These are phyloP conservation scores for Zymoseptoria brevis DNA, from an alignment of 2,329 filamentous ascomycete species.

Conservation along the genomic window DNA sequence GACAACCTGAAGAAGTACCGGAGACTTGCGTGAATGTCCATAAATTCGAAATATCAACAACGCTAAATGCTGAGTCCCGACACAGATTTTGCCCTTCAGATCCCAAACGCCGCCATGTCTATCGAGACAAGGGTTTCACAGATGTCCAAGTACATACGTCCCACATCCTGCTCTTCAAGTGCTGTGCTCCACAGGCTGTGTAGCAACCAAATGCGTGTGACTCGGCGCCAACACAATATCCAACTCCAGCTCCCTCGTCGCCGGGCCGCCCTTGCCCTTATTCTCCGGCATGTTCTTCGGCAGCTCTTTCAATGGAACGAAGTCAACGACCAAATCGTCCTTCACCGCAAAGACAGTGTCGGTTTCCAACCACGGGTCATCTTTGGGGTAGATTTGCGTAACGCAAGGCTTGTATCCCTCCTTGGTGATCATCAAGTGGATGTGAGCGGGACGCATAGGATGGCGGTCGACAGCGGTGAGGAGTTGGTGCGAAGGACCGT, in stretches of 20 bases:
- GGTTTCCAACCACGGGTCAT: slow-evolving; percentile 50
- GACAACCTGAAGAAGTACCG: no score
- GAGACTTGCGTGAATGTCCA: background rate
- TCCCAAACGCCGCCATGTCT: background rate
- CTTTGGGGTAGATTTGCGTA: slow-evolving; percentile 42
- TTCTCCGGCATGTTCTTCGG: slow-evolving; percentile 43
- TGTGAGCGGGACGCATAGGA: slow-evolving; percentile 55
- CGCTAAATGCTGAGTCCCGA: background rate
- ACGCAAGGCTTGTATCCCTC: slow-evolving; percentile 18
- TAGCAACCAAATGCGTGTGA: slow-evolving; percentile 7
- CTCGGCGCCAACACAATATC: slow-evolving; percentile 49
- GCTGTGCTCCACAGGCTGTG: background rate
- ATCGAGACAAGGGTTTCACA: background rate
- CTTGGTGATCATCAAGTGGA: slow-evolving; percentile 35
- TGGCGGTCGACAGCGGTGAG: slow-evolving; percentile 49
- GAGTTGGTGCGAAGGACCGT: slow-evolving; percentile 50
- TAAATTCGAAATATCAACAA: background rate
- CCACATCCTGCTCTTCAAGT: background rate
- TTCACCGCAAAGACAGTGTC: slow-evolving; percentile 57
- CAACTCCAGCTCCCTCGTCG: slow-evolving; percentile 47
- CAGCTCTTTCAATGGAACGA: slow-evolving; percentile 44
- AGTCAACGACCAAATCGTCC: slow-evolving; percentile 52
- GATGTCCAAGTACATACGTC: background rate
- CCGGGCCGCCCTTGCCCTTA: slow-evolving; percentile 25
- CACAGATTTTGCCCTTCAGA: background rate